These are phyloP conservation scores for Elaeagnus macrophylla DNA, from an alignment of 306 rosid genomes.

Conservation along the genomic window DNA sequence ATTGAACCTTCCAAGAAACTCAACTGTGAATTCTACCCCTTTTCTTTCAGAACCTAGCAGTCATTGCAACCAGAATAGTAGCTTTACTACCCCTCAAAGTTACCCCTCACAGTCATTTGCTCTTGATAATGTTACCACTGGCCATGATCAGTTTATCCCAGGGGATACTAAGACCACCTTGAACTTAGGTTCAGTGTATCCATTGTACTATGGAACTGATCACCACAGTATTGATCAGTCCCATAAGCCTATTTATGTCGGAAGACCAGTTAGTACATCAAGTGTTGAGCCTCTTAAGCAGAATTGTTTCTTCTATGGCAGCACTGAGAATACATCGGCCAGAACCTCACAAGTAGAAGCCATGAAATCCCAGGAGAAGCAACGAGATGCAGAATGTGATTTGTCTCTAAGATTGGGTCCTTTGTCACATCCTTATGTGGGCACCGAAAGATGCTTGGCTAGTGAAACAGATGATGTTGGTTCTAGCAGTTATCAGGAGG, in stretches of 20 bases:
- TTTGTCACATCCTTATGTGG: constrained; percentile 31
- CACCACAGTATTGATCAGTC: constrained; percentile 36
- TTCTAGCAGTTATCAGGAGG: constrained; percentile 41
- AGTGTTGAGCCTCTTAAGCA: constrained; percentile 48
- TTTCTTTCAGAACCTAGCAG: constrained; percentile 40
- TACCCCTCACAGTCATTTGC: constrained; percentile 46
- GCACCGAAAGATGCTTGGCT: constrained; percentile 37
- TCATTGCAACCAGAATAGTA: constrained; percentile 32
- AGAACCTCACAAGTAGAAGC: constrained; percentile 26
- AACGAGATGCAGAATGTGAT: constrained; percentile 53
- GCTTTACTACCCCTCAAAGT: constrained; percentile 28
- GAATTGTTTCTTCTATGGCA: constrained; percentile 28
- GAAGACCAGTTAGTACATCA: constrained; percentile 51
- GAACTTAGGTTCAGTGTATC: constrained; percentile 74
- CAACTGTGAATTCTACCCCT: constrained; percentile 24
- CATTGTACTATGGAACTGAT: constrained; percentile 57
- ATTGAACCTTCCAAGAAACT: constrained; percentile 32
- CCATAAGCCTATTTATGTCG: constrained; percentile 46
- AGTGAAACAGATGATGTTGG: constrained; percentile 46
- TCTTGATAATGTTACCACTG: constrained; percentile 31
- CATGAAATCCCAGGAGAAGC: constrained; percentile 32
- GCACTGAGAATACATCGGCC: constrained; percentile 29
- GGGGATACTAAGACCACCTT: constrained; percentile 37
- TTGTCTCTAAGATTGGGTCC: constrained; percentile 76
- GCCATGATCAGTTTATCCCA: constrained; percentile 37